Evolutionary conservation across 345 rosid genomes (phyloP).

Genomic region (Eucalyptus polybractea): DNA sequence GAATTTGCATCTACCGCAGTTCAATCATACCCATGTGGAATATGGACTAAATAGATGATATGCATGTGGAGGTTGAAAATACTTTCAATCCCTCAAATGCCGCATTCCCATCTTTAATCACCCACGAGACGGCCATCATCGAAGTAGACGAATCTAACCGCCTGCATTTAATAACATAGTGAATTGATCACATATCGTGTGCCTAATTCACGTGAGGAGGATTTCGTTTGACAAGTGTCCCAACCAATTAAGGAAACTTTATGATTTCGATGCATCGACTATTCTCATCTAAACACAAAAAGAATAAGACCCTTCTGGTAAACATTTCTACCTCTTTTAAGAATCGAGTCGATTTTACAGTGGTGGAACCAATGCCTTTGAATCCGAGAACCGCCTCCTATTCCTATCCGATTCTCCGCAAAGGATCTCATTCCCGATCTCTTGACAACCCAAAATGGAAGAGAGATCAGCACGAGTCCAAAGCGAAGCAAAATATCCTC

Average conservation of each 20-base stretch:
- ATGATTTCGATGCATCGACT: not conserved
- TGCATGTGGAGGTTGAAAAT: not conserved
- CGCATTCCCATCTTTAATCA: not conserved
- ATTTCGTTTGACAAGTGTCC: not conserved
- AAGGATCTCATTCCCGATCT: not conserved
- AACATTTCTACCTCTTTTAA: not conserved
- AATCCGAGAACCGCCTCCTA: not conserved
- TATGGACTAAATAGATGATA: not conserved
- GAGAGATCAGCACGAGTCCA: not conserved
- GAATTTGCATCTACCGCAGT: not conserved
- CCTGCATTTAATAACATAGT: accelerated
- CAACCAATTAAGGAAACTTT: not conserved
- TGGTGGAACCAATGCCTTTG: not conserved
- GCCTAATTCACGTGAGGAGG: not conserved
- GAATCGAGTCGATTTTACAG: not conserved
- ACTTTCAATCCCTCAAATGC: not conserved
- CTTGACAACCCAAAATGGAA: not conserved
- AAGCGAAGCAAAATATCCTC: not conserved
- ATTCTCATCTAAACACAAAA: not conserved
- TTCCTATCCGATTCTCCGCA: not conserved
- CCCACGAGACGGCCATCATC: not conserved
- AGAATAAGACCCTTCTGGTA: not conserved
- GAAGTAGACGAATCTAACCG: not conserved
- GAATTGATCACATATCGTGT: not conserved
- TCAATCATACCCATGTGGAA: not conserved